Base-by-base conservation (phyloP, 768 basidiomycete species). In the Russula olivacea region DNA sequence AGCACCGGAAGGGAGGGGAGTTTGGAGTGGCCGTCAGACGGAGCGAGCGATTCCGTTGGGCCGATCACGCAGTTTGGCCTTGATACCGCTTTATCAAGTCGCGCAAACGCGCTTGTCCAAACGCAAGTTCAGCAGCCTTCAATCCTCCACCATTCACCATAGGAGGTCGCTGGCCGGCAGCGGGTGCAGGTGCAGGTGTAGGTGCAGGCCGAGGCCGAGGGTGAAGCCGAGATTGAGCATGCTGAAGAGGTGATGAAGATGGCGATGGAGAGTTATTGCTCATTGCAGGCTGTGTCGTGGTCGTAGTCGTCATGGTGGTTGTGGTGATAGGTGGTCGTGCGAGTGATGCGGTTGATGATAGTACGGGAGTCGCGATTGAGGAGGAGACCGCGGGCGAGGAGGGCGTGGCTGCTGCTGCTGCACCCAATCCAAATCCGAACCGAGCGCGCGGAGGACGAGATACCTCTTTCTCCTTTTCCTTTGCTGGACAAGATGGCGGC, bases 41-140 rank as follows among this genome's bases (percentile, higher is more conserved):
- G 11, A 36, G 8, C 12, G 9, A 11, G n/a, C 34, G 15, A 11
- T 30, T 19, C 50, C 21, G 17, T 36, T 36, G 36, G 12, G 12
- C 12, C 11, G 36, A 36, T 36, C 12, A 36, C 14, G 36, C 36
- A 36, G 64, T 55, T 60, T 69, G 72, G 52, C 77, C 76, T 74
- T 92, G 89, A 71, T 91, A 92, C 69, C 89, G 88, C 81, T 85
- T 87, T 71, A 91, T 91, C 65, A 91, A 76, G 74, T 91, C 89
- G 60, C 88, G 77, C 67, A 91, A 73, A 63, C 86, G 77, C 15
- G 89, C 88, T 73, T 91, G 86, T 15, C 89, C 89, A 74, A 91
- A 90, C 11, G 83, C 86, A 61, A 87, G 72, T 45, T 88, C 86
- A 2, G 75, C 86, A 2, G 75, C 75, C 64, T 66, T 66, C 7